phyloP scores from a whole-genome alignment of 331 rosid species.

The Spiraea crenata region DNA sequence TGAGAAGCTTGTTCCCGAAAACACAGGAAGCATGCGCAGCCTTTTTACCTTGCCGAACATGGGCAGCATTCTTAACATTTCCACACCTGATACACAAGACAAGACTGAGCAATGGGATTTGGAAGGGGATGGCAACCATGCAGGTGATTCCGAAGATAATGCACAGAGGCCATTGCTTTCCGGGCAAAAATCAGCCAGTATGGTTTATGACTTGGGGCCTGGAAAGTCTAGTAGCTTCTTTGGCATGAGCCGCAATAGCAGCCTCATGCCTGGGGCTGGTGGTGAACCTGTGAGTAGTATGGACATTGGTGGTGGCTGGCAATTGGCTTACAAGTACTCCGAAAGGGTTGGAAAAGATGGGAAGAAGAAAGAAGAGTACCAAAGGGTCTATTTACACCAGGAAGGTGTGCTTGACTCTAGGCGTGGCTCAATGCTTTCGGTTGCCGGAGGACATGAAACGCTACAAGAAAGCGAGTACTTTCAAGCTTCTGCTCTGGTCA shows the following conservation, averaged over 20 bases:
- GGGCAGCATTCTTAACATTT: conserved; percentile 21
- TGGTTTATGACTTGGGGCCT: conserved; percentile 24
- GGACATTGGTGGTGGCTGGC: conserved; percentile 37
- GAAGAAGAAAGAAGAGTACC: conserved; percentile 26
- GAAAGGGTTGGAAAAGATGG: conserved; percentile 26
- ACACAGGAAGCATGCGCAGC: conserved; percentile 25
- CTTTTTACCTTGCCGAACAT: conserved; percentile 19
- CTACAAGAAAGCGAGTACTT: conserved; percentile 11
- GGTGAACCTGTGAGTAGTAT: conserved; percentile 19
- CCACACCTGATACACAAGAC: neutral
- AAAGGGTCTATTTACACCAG: conserved; percentile 30
- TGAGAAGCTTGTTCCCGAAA: conserved; percentile 26
- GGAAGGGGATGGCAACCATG: conserved; percentile 12
- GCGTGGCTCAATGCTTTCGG: conserved; percentile 19
- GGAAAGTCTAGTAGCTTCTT: conserved; percentile 12
- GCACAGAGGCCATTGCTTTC: conserved; percentile 26
- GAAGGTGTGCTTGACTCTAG: conserved; percentile 19
- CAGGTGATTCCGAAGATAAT: conserved; percentile 20
- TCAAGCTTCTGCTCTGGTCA: conserved; percentile 34
- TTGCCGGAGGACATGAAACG: conserved; percentile 14
- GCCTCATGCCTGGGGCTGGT: conserved; percentile 14
- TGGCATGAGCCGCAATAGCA: conserved; percentile 19
- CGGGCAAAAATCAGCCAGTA: conserved; percentile 19
- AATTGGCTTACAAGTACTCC: conserved; percentile 23
- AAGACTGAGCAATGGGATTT: conserved; percentile 25